Evolutionary conservation across 306 rosid genomes (phyloP), one percentile per base, ranked within the genome.

Genomic region (Sicyos baderoa): DNA sequence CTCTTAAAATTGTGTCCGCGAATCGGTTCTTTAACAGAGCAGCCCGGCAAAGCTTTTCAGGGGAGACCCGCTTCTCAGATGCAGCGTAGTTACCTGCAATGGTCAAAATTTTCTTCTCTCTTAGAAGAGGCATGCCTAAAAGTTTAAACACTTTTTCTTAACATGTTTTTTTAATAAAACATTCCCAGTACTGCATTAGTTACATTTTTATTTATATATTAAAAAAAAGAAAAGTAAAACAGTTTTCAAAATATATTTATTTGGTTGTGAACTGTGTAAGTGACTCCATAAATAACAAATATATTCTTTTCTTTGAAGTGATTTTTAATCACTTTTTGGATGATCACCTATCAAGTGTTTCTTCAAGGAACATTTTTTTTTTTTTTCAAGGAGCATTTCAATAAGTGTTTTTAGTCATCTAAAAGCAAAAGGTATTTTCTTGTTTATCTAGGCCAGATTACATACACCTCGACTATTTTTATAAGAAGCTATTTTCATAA

Each of bases 1-100:
- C 97, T 73, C 87, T 86, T 74, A 91, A 72, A 73, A 91, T 91
- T 72, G 97, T 91, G 80, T 91, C 97, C 66, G 77, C 82, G 85
- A 86, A 91, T 49, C 93, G 86, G 3, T 61, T 81, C 82, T 86
- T 91, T 75, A 91, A 53, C 23, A 88, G 2, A 58, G 97, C 93
- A 67, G 79, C 95, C 52, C 97, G 79, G 77, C 83, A 81, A 55
- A 63, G 91, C 84, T 85, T 83, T 63, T 79, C 84, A 25, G 91
- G 91, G 63, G 95, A 84, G 62, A 86, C 85, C 53, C 75, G 89
- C 81, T 87, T 91, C 72, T 88, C 92, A 44, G 76, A 75, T 71
- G 87, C 79, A 72, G 82, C 84, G 70, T 82, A 76, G 74, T 88
- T 91, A 65, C 86, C 97, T 91, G 59, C 59, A 47, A 47, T 77